phyloP scores from a whole-genome alignment of 148 eudicot species.

The Vaccinium darrowii region DNA sequence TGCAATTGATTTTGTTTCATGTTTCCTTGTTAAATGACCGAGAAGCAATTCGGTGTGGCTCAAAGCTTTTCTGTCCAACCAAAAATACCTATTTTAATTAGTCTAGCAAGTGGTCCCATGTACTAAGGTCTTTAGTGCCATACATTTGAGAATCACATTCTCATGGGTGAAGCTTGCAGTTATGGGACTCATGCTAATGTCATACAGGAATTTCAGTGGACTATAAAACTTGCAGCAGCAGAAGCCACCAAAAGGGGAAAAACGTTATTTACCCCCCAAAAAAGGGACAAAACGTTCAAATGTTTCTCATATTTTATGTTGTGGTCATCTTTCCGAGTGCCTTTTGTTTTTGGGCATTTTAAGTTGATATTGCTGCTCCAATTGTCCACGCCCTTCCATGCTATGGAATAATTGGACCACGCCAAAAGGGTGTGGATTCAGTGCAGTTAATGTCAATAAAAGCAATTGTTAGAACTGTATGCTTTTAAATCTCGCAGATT shows the following conservation, averaged over 20 bases:
- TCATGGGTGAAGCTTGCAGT: not conserved
- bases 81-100: not conserved
- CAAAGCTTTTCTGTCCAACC: not conserved
- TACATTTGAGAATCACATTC: not conserved
- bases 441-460: not conserved
- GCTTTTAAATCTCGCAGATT: constrained; percentile 10
- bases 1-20: not conserved
- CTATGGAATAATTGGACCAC: not conserved
- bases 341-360: too few species aligned
- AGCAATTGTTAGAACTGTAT: not conserved
- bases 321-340: too few species aligned
- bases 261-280: too few species aligned
- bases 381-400: not conserved
- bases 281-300: too few species aligned
- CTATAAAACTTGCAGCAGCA: not conserved
- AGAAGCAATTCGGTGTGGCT: not conserved
- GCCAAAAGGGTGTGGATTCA: not conserved
- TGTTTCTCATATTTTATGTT: too few species aligned
- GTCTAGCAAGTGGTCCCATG: not conserved
- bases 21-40: not conserved
- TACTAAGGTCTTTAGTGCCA: not conserved
- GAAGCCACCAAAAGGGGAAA: not conserved
- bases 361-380: not conserved
- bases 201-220: not conserved
- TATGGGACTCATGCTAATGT: not conserved